Evolutionary conservation across 2,329 filamentous ascomycete genomes (phyloP).

Genomic region (Colletotrichum higginsianum): DNA sequence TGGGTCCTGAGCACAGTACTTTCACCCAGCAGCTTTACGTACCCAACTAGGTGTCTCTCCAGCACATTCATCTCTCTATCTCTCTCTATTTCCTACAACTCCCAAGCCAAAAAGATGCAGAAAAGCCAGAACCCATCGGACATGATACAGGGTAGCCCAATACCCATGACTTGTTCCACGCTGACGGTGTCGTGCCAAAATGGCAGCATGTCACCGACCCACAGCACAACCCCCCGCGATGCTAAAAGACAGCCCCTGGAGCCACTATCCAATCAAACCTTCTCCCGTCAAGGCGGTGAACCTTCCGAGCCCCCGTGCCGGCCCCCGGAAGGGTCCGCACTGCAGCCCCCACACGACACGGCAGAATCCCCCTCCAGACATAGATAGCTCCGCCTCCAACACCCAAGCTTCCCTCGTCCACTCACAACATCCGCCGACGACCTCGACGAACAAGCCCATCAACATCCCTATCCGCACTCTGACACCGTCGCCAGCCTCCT

Average conservation of each 20-base stretch:
- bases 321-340: neutral
- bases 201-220: constrained; percentile 13
- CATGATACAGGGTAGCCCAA: too few species aligned
- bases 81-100: too few species aligned
- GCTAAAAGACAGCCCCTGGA: neutral
- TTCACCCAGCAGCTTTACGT: too few species aligned
- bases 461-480: neutral
- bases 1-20: too few species aligned
- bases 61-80: too few species aligned
- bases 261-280: neutral
- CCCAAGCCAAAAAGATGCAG: too few species aligned
- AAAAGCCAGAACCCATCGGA: too few species aligned
- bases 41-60: too few species aligned
- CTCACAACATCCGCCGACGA: neutral
- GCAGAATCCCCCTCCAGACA: constrained; percentile 23
- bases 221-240: neutral
- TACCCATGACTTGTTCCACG: too few species aligned
- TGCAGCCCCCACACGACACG: constrained; percentile 2
- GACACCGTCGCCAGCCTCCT: neutral
- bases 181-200: neutral
- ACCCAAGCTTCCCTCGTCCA: neutral
- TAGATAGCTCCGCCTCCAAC: constrained; percentile 30
- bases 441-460: neutral
- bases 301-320: neutral
- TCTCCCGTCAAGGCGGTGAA: neutral